Percentiles rank a stretch among this genome's conserved stretches.
Evolutionary conservation across 805 yeast species (phyloP).

Genomic region (Lachancea mirantina): DNA sequence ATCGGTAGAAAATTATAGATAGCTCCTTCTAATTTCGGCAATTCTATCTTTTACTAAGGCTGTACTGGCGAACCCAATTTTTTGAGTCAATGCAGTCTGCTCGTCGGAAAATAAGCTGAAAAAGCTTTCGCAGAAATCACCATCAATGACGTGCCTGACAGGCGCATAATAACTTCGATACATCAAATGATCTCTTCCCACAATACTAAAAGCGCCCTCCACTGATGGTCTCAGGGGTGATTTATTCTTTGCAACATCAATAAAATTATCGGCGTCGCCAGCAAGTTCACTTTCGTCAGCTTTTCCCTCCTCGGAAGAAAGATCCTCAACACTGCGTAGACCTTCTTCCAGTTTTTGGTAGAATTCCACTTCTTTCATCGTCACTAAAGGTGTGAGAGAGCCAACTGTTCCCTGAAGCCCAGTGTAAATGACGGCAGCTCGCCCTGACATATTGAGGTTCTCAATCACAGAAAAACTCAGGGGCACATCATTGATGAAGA

Average conservation of each 20-base stretch:
- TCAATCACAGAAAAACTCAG: constrained; percentile 47
- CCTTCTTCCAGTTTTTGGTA: constrained; percentile 48
- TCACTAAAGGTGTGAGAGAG: constrained; percentile 56
- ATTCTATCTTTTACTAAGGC: constrained; percentile 14
- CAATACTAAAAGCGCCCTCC: constrained; percentile 33
- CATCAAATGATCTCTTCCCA: constrained; percentile 60
- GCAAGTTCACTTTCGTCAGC: constrained; percentile 5
- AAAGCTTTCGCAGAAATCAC: constrained; percentile 71
- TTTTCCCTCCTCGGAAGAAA: constrained; percentile 12
- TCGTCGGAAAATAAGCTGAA: constrained; percentile 19
- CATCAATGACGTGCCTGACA: constrained; percentile 69
- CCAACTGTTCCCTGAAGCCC: constrained; percentile 85
- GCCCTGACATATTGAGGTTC: constrained; percentile 36
- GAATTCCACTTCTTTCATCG: constrained; percentile 54
- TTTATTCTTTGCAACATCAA: neutral
- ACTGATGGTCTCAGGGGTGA: constrained; percentile 5
- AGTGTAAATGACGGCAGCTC: constrained; percentile 57
- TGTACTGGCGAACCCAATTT: constrained; percentile 29
- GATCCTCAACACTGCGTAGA: constrained; percentile 29
- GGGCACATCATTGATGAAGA: constrained; percentile 62
- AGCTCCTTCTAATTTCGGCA: constrained; percentile 25
- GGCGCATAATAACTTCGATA: constrained; percentile 83
- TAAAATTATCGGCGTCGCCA: constrained; percentile 5
- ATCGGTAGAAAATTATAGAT: constrained; percentile 16
- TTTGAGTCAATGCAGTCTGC: constrained; percentile 25